These are phyloP conservation scores for Clitoria ternatea DNA, from an alignment of 306 rosid species.

Conservation along the genomic window DNA sequence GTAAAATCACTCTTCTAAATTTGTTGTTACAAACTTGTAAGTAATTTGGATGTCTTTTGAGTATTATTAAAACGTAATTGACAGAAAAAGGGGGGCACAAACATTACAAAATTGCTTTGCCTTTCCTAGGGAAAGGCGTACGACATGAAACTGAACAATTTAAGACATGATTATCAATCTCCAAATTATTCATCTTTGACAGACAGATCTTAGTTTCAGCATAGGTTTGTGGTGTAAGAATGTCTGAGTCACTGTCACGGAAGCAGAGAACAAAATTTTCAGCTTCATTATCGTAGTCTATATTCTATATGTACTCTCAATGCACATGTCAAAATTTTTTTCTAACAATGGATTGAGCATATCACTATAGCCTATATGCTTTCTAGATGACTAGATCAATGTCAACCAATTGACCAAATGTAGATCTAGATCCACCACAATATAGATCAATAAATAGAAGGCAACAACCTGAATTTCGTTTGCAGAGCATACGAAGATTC, in stretches of 20 bases:
- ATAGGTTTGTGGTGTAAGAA: not conserved
- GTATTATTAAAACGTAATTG: too few relatives aligned
- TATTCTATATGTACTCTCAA: not conserved
- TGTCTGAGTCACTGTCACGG: not conserved
- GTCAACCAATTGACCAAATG: conserved; percentile 10
- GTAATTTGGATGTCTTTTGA: too few relatives aligned
- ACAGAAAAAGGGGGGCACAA: too few relatives aligned
- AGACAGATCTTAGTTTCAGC: not conserved
- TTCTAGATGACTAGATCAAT: not conserved
- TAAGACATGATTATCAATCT: not conserved
- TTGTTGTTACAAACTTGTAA: too few relatives aligned
- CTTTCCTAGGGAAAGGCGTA: not conserved
- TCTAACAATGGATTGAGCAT: not conserved
- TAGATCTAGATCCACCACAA: too few relatives aligned
- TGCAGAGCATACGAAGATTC: not conserved
- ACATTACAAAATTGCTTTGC: not conserved
- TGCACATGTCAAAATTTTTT: not conserved
- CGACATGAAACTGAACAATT: not conserved
- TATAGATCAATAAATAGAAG: conserved; percentile 21
- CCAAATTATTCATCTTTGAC: not conserved
- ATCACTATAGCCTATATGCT: not conserved
- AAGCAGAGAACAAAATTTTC: not conserved
- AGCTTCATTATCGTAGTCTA: not conserved
- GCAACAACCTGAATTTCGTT: not conserved
- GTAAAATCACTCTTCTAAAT: too few relatives aligned